Evolutionary conservation across 192 early-diverging fungal species (phyloP).

Genomic region (Oehlia diaphana): DNA sequence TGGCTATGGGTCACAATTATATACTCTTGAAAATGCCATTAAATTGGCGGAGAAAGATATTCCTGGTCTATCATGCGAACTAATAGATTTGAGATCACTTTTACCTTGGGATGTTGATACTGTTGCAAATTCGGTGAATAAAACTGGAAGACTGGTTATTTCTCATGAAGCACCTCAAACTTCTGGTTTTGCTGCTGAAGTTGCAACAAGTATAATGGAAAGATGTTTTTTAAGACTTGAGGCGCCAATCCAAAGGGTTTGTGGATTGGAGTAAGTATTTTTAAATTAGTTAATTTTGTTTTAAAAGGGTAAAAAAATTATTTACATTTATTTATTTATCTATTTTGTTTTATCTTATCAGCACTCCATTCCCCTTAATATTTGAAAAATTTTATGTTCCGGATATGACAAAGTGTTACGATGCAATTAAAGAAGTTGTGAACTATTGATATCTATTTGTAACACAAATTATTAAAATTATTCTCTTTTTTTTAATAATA

Average conservation of each 20-base stretch:
- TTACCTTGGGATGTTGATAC: conserved; percentile 92
- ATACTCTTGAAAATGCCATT: conserved; percentile 89
- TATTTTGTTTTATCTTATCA: conserved; percentile 28
- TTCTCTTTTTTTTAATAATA: background rate
- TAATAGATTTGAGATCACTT: conserved; percentile 92
- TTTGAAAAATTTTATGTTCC: conserved; percentile 96
- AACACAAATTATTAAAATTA: background rate
- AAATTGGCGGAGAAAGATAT: conserved; percentile 82
- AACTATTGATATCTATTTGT: conserved; percentile 58
- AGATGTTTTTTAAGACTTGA: conserved; percentile 89
- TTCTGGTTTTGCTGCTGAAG: conserved; percentile 88
- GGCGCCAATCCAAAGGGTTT: conserved; percentile 87
- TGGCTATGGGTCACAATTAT: conserved; percentile 91
- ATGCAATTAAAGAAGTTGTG: conserved; percentile 83
- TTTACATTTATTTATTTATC: background rate
- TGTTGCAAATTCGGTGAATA: conserved; percentile 85
- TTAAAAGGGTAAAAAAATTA: background rate
- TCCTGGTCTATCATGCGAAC: conserved; percentile 82
- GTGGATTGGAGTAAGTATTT: conserved; percentile 65
- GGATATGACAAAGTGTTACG: conserved; percentile 75
- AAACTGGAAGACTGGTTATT: conserved; percentile 89
- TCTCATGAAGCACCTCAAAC: conserved; percentile 93
- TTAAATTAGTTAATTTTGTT: background rate
- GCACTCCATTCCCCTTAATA: conserved; percentile 87
- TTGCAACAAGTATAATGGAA: conserved; percentile 87